These are phyloP conservation scores for Theileria parva DNA, from an alignment of 169 alveolate genomes.

Conservation along the genomic window DNA sequence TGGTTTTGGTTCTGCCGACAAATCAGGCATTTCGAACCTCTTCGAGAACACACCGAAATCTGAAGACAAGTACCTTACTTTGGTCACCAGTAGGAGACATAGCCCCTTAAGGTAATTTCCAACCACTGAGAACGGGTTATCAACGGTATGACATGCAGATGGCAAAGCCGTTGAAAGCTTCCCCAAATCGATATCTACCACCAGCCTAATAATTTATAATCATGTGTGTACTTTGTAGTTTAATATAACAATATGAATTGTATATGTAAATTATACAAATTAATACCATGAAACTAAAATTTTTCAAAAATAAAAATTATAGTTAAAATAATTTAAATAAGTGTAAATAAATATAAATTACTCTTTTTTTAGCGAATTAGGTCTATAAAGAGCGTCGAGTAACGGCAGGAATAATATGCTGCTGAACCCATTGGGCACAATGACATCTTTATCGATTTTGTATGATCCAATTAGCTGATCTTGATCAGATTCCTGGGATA, in stretches of 20 bases:
- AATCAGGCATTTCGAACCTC: constrained; percentile 9
- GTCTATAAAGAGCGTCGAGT: constrained; percentile 49
- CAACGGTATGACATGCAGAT: constrained; percentile 28
- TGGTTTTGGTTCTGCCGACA: constrained; percentile 14
- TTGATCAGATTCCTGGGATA: background rate
- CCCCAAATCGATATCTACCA: constrained; percentile 22
- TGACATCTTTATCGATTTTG: background rate
- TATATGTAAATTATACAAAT: too few species aligned
- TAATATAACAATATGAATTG: too few species aligned
- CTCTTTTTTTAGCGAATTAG: constrained; percentile 41
- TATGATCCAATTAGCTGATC: background rate
- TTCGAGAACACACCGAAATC: constrained; percentile 4
- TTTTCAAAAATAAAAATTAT: too few species aligned
- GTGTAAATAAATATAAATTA: background rate
- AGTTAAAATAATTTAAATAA: too few species aligned
- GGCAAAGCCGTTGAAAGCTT: constrained; percentile 42
- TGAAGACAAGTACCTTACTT: constrained; percentile 22
- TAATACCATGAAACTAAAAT: too few species aligned
- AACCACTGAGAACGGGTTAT: constrained; percentile 49
- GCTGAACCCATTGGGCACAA: constrained; percentile 43
- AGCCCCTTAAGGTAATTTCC: constrained; percentile 60
- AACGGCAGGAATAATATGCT: constrained; percentile 56
- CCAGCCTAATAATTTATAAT: constrained; percentile 20
- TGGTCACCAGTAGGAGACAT: constrained; percentile 36
- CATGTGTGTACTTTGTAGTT: too few species aligned